Evolutionary conservation across 192 early-diverging fungal genomes (phyloP).

Genomic region (Coemansia sp.): DNA sequence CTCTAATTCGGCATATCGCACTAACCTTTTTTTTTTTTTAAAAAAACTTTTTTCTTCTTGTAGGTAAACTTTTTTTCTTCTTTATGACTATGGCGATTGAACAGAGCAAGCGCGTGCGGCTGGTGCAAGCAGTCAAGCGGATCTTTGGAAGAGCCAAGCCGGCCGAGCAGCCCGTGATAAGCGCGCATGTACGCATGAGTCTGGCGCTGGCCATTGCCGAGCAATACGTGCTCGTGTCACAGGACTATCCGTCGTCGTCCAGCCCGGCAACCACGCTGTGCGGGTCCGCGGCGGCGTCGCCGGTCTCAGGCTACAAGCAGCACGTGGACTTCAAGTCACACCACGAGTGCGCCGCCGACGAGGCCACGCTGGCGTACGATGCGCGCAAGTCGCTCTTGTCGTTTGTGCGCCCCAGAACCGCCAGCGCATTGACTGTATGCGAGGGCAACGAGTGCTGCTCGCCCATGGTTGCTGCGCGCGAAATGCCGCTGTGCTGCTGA

Average conservation of each 20-base stretch:
- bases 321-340: no score
- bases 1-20: no score
- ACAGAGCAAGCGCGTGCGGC: background rate
- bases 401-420: constrained; percentile 4
- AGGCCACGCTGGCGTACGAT: background rate
- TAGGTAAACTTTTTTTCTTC: no score
- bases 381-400: constrained; percentile 1
- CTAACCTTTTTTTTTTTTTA: background rate
- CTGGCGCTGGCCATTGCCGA: constrained; percentile 34
- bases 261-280: background rate
- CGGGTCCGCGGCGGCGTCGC: background rate
- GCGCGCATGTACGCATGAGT: constrained; percentile 21
- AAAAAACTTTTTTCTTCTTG: no score
- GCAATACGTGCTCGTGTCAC: constrained; percentile 34
- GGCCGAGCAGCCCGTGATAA: background rate
- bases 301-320: background rate
- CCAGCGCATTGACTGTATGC: constrained; percentile 1
- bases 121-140: background rate
- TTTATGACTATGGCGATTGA: background rate
- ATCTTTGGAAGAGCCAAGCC: background rate
- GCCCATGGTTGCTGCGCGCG: constrained; percentile 8
- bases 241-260: constrained; percentile 6
- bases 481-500: constrained; percentile 35
- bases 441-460: background rate
- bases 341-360: background rate